phyloP scores from a whole-genome alignment of 495 filamentous ascomycete genomes.

The Schizothecium vesticola region DNA sequence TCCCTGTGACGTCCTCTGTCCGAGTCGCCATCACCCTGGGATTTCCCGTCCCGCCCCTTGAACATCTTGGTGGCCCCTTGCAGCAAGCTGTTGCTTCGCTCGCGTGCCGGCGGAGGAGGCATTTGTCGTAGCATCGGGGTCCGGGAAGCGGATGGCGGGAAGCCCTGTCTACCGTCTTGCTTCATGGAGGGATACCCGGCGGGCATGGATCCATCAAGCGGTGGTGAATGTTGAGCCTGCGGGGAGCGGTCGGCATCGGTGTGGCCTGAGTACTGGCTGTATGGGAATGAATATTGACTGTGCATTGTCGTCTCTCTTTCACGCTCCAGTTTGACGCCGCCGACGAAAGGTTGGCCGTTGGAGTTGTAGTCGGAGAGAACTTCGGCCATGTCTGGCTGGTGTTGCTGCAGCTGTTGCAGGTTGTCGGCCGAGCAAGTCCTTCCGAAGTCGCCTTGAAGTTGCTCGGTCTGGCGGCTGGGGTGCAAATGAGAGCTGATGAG shows the following conservation, averaged over 20 bases:
- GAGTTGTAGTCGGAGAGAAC: neutral
- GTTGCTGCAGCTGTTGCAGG: conserved; percentile 15
- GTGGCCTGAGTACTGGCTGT: neutral
- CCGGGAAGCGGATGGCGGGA: conserved; percentile 32
- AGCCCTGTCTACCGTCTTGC: conserved; percentile 15
- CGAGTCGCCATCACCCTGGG: conserved; percentile 1
- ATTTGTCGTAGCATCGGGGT: conserved; percentile 29
- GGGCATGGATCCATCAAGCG: conserved; percentile 8
- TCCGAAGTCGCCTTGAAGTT: conserved; percentile 8
- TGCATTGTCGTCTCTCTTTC: conserved; percentile 20
- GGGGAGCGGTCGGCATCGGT: neutral
- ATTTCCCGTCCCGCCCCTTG: conserved; percentile 14
- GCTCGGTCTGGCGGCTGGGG: conserved; percentile 1
- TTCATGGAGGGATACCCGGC: neutral
- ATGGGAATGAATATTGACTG: conserved; percentile 5
- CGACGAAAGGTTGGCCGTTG: conserved; percentile 21
- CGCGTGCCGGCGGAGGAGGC: conserved; percentile 13
- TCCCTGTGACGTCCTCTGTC: conserved; percentile 16
- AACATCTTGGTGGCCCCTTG: conserved; percentile 23
- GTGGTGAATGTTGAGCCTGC: conserved; percentile 7
- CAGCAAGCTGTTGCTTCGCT: conserved; percentile 19
- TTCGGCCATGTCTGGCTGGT: conserved; percentile 22
- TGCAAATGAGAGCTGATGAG: conserved; percentile 17
- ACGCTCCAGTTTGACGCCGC: conserved; percentile 26
- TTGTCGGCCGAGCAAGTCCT: conserved; percentile 20